Base-by-base conservation (phyloP, 257 asterid species). In the Voacanga thouarsii region DNA sequence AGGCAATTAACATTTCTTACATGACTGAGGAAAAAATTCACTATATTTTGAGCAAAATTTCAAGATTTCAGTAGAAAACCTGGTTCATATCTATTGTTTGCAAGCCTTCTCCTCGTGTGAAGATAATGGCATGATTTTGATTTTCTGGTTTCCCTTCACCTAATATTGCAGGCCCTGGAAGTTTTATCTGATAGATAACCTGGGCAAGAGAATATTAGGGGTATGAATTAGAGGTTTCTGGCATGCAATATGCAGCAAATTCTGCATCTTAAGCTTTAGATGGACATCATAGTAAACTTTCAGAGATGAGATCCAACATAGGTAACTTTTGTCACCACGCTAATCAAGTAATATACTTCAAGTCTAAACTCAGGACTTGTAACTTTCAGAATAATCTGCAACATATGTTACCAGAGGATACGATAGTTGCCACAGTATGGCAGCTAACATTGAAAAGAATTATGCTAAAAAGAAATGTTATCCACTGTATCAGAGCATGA, bases 141-240 rank as follows among this genome's bases (percentile, higher is more conserved):
- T 94, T 94, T 84, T 94, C 98, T 49, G 98, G 98, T 88, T 94
- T 94, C 79, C 98, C 98, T 86, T 92, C 98, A 63, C 98, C 98
- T 82, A 94, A 81, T 79, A 92, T 87, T 75, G 98, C 94, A 24
- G 89, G 89, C 45, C 98, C 98, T 0, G 98, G 98, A 73, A 94
- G 96, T 77, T 92, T 94, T 85, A 94, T 94, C 61, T 93, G 89
- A 89, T 94, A 94, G 79, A 94, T 92, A 78, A 89, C 99, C 97
- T 94, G 81, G 43, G 30, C 80, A 51, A 72, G 51, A 80, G 49
- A 74, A 66, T 49, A 39, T 44, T 44, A 7, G 37, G 71, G 23
- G 24, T 12, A 66, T 53, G 49, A 66, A 11, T 55, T 65, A 59
- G 64, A 66, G 59, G 55, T 56, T 56, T 43, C 57, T 33, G 55